These are phyloP conservation scores for Fusarium sp. DNA, from an alignment of 2,329 filamentous ascomycete genomes.

Conservation along the genomic window DNA sequence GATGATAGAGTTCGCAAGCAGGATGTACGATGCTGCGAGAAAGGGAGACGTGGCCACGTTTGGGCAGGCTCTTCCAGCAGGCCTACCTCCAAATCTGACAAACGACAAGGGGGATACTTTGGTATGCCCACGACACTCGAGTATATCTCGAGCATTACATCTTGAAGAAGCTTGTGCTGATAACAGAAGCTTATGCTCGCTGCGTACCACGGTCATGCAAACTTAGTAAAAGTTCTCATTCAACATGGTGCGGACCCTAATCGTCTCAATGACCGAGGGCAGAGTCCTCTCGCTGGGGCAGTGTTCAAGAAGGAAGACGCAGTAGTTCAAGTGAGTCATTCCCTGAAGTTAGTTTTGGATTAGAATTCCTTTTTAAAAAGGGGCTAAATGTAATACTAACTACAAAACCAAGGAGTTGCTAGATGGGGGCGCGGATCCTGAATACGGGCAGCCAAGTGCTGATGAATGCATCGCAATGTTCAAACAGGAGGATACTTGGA, in stretches of 20 bases:
- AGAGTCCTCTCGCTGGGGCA: constrained; percentile 77
- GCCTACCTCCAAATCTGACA: constrained; percentile 76
- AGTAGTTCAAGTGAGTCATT: constrained; percentile 65
- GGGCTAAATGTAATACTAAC: not conserved
- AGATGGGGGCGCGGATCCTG: constrained; percentile 66
- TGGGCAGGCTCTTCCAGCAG: constrained; percentile 71
- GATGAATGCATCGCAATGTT: constrained; percentile 63
- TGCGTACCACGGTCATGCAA: constrained; percentile 74
- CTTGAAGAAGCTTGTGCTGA: constrained; percentile 4
- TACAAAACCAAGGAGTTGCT: constrained; percentile 55
- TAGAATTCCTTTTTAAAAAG: rapidly evolving
- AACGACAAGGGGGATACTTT: constrained; percentile 81
- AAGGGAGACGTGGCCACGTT: constrained; percentile 68
- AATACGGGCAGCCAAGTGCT: constrained; percentile 62
- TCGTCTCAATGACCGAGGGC: constrained; percentile 73
- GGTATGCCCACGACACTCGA: constrained; percentile 54
- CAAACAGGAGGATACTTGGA: constrained; percentile 64
- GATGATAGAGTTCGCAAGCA: constrained; percentile 72
- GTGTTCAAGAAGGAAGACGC: constrained; percentile 78
- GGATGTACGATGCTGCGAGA: constrained; percentile 75
- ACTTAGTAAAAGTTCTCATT: constrained; percentile 70
- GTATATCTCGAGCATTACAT: not conserved
- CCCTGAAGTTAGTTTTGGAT: no score
- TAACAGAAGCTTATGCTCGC: constrained; percentile 73
- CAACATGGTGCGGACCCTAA: constrained; percentile 75